Percentiles rank a stretch among this genome's conserved stretches.
Evolutionary conservation across 2,329 filamentous ascomycete species (phyloP).

Genomic region (Phoma herbarum): DNA sequence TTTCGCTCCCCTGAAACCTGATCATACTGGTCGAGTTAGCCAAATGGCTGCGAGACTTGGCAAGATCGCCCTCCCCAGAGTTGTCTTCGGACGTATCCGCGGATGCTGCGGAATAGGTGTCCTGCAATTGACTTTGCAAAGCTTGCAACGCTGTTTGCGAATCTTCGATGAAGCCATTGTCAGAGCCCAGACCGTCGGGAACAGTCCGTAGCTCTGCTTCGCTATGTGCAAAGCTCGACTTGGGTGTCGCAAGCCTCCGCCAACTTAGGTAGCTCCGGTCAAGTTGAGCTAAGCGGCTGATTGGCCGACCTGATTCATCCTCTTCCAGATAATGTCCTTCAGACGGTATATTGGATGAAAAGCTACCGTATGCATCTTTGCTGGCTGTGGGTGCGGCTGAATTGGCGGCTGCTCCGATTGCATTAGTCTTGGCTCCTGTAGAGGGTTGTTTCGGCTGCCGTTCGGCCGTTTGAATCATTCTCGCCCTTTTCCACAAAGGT

Average conservation of each 20-base stretch:
- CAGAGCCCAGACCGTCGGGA: slow-evolving; percentile 8
- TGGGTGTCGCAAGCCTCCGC: slow-evolving; percentile 28
- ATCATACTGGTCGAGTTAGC: too few relatives aligned
- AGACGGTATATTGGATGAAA: slow-evolving; percentile 38
- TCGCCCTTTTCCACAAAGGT: not conserved
- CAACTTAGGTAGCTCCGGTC: slow-evolving; percentile 39
- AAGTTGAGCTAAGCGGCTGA: slow-evolving; percentile 37
- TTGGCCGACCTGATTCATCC: slow-evolving; percentile 20
- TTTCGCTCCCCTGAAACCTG: not conserved
- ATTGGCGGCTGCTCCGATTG: not conserved
- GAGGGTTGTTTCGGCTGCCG: not conserved
- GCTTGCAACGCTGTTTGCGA: slow-evolving; percentile 54
- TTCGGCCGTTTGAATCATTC: not conserved
- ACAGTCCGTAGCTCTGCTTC: not conserved
- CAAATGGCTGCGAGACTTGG: not conserved
- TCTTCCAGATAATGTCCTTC: slow-evolving; percentile 1
- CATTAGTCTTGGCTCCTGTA: not conserved
- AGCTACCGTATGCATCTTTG: slow-evolving; percentile 48
- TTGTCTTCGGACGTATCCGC: slow-evolving; percentile 39
- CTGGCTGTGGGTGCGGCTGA: slow-evolving; percentile 26
- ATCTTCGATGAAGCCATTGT: slow-evolving; percentile 51
- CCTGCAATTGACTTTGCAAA: slow-evolving; percentile 54
- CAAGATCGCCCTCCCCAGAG: too few relatives aligned
- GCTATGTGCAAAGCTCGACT: slow-evolving; percentile 11
- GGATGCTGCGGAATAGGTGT: slow-evolving; percentile 32